Percentiles rank a stretch among this genome's conserved stretches.
These are phyloP conservation scores for Acacia concinna DNA, from an alignment of 331 rosid genomes.

Conservation along the genomic window DNA sequence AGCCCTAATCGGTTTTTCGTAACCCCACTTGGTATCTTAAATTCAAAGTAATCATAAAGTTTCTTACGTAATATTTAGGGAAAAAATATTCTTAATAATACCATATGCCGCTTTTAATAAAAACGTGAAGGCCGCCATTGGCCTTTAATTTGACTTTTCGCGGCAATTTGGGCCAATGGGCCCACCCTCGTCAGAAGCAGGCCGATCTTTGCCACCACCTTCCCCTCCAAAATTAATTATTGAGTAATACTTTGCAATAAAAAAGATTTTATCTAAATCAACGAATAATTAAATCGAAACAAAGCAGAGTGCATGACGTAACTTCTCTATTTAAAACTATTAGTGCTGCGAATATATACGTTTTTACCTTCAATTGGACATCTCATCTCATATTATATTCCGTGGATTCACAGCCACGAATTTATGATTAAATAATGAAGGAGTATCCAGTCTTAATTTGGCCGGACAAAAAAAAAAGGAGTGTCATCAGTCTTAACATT, in stretches of 20 bases:
- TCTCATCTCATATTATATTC: background rate
- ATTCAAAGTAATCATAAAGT: background rate
- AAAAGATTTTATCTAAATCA: background rate
- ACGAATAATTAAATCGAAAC: background rate
- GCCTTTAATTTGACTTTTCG: conserved; percentile 3
- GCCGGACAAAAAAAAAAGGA: too few relatives aligned
- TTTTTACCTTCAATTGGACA: background rate
- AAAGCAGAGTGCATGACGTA: conserved; percentile 6
- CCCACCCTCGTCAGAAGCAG: background rate
- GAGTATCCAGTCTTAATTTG: too few relatives aligned
- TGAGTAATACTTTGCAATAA: background rate
- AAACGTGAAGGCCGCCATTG: background rate
- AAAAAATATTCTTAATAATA: background rate
- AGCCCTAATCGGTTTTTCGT: background rate
- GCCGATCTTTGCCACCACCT: background rate
- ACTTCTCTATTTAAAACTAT: background rate
- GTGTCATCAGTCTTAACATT: background rate
- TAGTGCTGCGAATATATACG: background rate
- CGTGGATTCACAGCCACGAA: conserved; percentile 30
- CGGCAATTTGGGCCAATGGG: background rate
- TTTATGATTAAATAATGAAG: conserved; percentile 32
- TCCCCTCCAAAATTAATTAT: background rate
- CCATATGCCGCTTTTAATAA: background rate
- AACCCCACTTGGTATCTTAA: background rate
- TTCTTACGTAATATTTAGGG: background rate